Conservation (phyloP, 306 rosid genomes). For the Ormosia emarginata region DNA sequence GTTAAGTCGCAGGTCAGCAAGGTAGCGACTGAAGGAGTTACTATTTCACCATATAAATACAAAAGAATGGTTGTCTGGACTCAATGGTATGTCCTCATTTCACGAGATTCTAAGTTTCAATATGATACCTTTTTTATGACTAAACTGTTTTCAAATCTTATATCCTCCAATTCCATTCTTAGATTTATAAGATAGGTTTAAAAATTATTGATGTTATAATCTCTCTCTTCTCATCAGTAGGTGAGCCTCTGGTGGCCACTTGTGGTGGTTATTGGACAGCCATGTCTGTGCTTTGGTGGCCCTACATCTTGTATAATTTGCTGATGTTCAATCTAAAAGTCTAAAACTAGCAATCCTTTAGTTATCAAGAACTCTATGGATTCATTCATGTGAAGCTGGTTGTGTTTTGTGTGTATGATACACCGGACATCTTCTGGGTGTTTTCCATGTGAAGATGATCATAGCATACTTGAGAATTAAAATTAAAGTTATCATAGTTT, state of each 20-base stretch:
- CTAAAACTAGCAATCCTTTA: constrained; percentile 18
- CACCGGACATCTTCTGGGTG: background rate
- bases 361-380: constrained; percentile 21
- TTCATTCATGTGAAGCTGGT: constrained; percentile 22
- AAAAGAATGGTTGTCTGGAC: constrained; percentile 22
- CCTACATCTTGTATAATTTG: constrained; percentile 27
- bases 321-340: constrained; percentile 28
- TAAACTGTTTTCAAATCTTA: constrained; percentile 10
- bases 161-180: background rate
- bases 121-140: background rate
- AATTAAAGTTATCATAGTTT: background rate
- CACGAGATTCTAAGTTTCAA: background rate
- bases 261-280: constrained; percentile 40
- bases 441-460: background rate
- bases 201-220: constrained; percentile 21
- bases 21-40: constrained; percentile 41
- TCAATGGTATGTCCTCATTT: constrained; percentile 40
- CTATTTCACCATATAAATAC: constrained; percentile 32
- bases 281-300: constrained; percentile 28
- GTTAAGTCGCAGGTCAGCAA: constrained; percentile 60
- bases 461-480: background rate
- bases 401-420: constrained; percentile 15
- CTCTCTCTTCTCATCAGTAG: constrained; percentile 37
- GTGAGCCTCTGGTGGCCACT: constrained; percentile 35
- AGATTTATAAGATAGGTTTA: constrained; percentile 18